These are phyloP conservation scores for Penicillium verrucosum DNA, from an alignment of 2,329 filamentous ascomycete species.

Conservation along the genomic window DNA sequence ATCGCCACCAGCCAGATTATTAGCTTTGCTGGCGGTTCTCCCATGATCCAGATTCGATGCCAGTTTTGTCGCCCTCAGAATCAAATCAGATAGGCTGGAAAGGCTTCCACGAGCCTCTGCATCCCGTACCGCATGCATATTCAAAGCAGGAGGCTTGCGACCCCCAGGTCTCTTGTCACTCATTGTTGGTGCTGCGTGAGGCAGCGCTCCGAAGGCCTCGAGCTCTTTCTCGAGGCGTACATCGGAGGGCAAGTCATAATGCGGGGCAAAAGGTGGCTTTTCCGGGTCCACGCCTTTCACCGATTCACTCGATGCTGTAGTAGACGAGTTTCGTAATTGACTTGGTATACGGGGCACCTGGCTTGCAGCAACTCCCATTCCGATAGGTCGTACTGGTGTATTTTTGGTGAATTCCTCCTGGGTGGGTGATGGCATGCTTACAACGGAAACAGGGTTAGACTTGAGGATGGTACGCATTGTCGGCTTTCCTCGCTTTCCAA, in stretches of 20 bases:
- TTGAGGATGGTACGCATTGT: constrained; percentile 42
- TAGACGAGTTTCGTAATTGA: constrained; percentile 10
- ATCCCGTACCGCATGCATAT: constrained; percentile 76
- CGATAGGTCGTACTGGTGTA: background rate
- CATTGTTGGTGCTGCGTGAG: constrained; percentile 35
- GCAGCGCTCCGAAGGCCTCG: constrained; percentile 17
- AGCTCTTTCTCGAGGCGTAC: constrained; percentile 25
- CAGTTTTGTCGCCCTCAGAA: constrained; percentile 78
- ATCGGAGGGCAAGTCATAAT: constrained; percentile 10
- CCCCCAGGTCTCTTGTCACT: constrained; percentile 39
- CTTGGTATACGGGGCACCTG: constrained; percentile 7
- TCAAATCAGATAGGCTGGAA: constrained; percentile 88
- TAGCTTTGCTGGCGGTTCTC: constrained; percentile 59
- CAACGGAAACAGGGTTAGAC: constrained; percentile 21
- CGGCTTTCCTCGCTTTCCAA: constrained; percentile 42
- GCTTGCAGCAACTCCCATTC: constrained; percentile 1
- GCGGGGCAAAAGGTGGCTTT: constrained; percentile 31
- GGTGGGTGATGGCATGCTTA: constrained; percentile 8
- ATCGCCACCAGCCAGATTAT: constrained; percentile 44
- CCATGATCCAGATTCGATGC: constrained; percentile 87
- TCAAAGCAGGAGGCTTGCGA: constrained; percentile 64
- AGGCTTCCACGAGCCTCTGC: constrained; percentile 83
- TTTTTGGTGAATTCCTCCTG: constrained; percentile 5
- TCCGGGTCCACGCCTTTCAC: constrained; percentile 26
- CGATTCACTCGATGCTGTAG: constrained; percentile 22